Base-by-base conservation (phyloP, 2,329 filamentous ascomycete species). In the Pseudopithomyces chartarum region DNA sequence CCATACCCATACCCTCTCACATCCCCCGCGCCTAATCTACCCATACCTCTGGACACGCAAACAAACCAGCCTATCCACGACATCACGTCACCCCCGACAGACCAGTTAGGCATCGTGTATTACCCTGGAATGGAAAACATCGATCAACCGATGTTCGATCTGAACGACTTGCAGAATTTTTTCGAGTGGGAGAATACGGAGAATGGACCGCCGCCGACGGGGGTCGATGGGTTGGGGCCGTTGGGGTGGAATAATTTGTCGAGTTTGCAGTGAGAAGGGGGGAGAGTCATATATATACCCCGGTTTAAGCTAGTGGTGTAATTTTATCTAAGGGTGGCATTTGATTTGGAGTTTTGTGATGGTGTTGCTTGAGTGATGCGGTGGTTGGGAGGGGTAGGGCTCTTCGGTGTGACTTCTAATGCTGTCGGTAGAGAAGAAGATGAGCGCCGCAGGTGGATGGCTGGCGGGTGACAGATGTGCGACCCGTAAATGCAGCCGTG, bases 141-240 rank as follows among this genome's bases (percentile, higher is more conserved):
- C 1, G 68, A 71, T 6, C 68, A 68, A 22, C 68, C 67, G 12
- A 67, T 71, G 43, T 70, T 73, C 36, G 68, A 73, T 23, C 58
- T 73, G 2, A 67, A 73, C 22, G 68, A 71, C 46, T 40, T 73
- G 2, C 70, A 73, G 23, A 71, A 73, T 19, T 73, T 73, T 52
- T 73, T 73, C 49, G 67, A 70, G 20, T 71, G 68, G 68, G 66
- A 68, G 19, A 64, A 64, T 20, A 67, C 52, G 13, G 68, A 70
- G 46, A 66, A 67, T 39, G 65, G 39, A 15, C 48, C 62, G 17
- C 68, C 68, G 39, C 59, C 64, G 1, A 71, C 69, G 2, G 69
- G 69, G 0, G 66, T 72, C 7, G 68, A 72, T 23, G 67, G 63
- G 1, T 65, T 72, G 54, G 68, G 68, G 0, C 66, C 65, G 13